phyloP scores from a whole-genome alignment of 495 filamentous ascomycete genomes.

The Annulohypoxylon moriforme region DNA sequence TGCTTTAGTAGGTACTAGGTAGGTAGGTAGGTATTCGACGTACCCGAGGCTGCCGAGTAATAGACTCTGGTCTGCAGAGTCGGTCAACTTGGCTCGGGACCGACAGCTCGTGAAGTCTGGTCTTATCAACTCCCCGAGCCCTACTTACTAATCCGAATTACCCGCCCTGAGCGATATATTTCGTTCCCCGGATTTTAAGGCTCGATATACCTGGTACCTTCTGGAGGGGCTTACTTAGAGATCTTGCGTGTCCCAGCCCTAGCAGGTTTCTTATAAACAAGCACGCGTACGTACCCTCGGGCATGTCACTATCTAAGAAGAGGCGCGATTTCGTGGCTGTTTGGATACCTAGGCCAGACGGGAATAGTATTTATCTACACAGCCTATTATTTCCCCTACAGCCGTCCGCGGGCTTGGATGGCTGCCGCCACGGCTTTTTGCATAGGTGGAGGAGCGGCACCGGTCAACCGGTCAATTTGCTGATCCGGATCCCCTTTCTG shows the following conservation, averaged over 20 bases:
- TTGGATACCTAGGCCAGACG: not conserved
- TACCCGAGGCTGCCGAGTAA: not conserved
- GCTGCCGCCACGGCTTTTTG: slow-evolving; percentile 23
- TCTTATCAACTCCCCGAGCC: too few species aligned
- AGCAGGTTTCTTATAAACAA: not conserved
- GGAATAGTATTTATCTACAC: not conserved
- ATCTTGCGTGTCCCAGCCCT: not conserved
- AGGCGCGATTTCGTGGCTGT: not conserved
- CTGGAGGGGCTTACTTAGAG: too few species aligned
- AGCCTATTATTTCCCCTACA: not conserved
- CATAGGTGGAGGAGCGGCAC: slow-evolving; percentile 27
- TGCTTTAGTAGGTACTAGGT: too few species aligned
- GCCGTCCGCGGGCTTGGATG: slow-evolving; percentile 7
- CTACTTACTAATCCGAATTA: not conserved
- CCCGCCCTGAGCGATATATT: not conserved
- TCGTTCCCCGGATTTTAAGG: not conserved
- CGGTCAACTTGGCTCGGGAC: slow-evolving; percentile 1
- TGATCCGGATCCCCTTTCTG: slow-evolving; percentile 60
- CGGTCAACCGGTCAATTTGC: slow-evolving; percentile 35
- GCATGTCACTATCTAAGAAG: not conserved
- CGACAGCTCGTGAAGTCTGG: not conserved
- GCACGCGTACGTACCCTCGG: not conserved
- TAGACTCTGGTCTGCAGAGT: not conserved
- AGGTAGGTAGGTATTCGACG: not conserved
- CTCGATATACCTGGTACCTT: too few species aligned